Evolutionary conservation across 352 stramenopile genomes (phyloP), one percentile per base, ranked within the genome.

Genomic region (Discostella stelligera): DNA sequence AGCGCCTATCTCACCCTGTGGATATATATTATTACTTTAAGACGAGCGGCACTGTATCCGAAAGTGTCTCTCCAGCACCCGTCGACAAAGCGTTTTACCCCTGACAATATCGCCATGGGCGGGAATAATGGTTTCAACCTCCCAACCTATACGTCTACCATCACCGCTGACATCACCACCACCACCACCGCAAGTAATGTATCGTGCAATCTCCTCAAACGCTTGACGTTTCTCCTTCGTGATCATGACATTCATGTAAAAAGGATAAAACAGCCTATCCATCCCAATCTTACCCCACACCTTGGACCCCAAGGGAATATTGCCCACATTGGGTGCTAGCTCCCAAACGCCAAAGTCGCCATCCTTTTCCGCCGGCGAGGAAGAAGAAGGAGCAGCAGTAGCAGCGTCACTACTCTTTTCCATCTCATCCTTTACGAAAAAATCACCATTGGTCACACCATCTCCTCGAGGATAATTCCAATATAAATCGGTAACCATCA

Each of bases 231-330:
- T 71, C 50, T 84, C 74, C 58, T 77, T 66, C 48, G 82, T 85
- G 0, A 90, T 64, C 89, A 94, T 94, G 21, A 94, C 84, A 44
- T 90, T 89, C 41, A 88, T 88, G 74, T 90, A 94, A 50, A 94
- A 90, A 0, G 89, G 89, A 30, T 74, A 44, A 62, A 90, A 94
- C 6, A 94, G 27, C 65, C 84, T 83, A 41, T 94, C 87, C 89
- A 94, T 94, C 4, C 80, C 89, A 46, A 90, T 75, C 55, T 93
- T 93, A 69, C 84, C 66, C 76, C 76, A 83, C 18, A 66, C 39
- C 54, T 65, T 71, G 18, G 62, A 80, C 48, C 85, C 82, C 61
- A 89, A 62, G 4, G 88, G 88, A 60, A 93, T 84, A 25, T 70
- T 63, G 10, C 83, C 71, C 5, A 89, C 83, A 37, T 69, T 46